Base-by-base conservation (phyloP, 108 stramenopile species). In the Asterionellopsis glacialis region DNA sequence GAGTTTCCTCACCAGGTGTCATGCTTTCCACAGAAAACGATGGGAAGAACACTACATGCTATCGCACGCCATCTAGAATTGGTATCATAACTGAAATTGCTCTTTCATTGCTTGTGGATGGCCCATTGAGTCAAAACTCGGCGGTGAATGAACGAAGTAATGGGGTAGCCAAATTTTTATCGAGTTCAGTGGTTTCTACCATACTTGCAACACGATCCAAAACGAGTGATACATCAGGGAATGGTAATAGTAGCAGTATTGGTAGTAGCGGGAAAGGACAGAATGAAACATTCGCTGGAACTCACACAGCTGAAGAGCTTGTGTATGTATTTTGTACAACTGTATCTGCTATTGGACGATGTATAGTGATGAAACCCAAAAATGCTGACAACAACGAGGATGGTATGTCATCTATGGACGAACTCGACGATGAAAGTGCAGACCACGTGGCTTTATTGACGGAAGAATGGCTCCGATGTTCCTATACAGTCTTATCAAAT, bases 91-190 rank as follows among this genome's bases (percentile, higher is more conserved):
- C 75, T 0, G 90, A 91, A 61, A 54, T 84, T 21, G 84, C 84
- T 4, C 56, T 91, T 38, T 60, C 63, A 16, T 73, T 91, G 21
- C 76, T 91, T 62, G 56, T 87, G 41, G 89, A 91, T 64, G 85
- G 84, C 22, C 76, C 60, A 41, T 33, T 14, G 68, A 68, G 44
- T 63, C 4, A 16, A 16, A 1, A 16, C 2, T 19, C 5, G 19
- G 47, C 2, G 1, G 47, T 9, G 19, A 2, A 56, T 43, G 64
- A 42, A 45, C 19, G 54, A 18, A 55, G 62, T 2, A 62, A 64
- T 14, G 42, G 40, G 9, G 41, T 45, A 9, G 2, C 53, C 45
- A 39, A 21, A 21, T 48, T 48, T 21, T 19, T 48, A 21, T 19
- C 16, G 21, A 54, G 10, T 54, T 27, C 53, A 5, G 21, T 26